Base-by-base conservation (phyloP, 208 protist genomes). In the Leishmania tropica region DNA sequence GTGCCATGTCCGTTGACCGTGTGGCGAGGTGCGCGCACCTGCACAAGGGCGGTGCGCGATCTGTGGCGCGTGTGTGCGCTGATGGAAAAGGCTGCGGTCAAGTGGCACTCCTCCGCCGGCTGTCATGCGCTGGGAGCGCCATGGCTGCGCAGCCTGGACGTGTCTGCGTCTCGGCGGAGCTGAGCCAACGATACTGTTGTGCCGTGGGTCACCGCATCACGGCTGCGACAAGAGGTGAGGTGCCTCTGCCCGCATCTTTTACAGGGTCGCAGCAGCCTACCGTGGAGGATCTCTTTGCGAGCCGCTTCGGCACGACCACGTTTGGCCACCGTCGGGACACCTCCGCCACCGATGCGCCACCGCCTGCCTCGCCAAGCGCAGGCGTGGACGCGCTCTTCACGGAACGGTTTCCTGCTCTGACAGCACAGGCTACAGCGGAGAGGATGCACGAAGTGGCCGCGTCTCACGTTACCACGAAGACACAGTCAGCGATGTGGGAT, bases 401-500 rank as follows among this genome's bases (percentile, higher is more conserved):
- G 45, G 11, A 56, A n/a, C 62, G 64, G 1, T 73, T 79, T 35
- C 62, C 64, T 24, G 3, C 64, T 17, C 31, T 70, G 35, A n/a
- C 64, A 24, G 8, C 64, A 8, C n/a, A 24, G 35, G 6, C 64
- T 0, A 70, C 35, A 24, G 35, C 10, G 35, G n/a, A 65, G 60
- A 70, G 15, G 15, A 17, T 3, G 8, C 35, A 15, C 24, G 8
- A 15, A 17, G 35, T 35, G 24, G 3, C 47, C 2, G 45, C 76
- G 28, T 19, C 40, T 13, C 40, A 3, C 37, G 47, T 0, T 45
- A 37, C 13, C 13, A n/a, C 51, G 6, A 48, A 24, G 15, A 19
- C n/a, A 24, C 48, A 24, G 67, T 40, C 73, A 10, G 8, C n/a
- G 1, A 60, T 58, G 79, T 82, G 79, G 79, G n/a, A n/a, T n/a